Percentiles rank a stretch among this genome's conserved stretches.
Conservation (phyloP, 2,329 filamentous ascomycete species). For the Dryadomyces quercus-mongolicae region DNA sequence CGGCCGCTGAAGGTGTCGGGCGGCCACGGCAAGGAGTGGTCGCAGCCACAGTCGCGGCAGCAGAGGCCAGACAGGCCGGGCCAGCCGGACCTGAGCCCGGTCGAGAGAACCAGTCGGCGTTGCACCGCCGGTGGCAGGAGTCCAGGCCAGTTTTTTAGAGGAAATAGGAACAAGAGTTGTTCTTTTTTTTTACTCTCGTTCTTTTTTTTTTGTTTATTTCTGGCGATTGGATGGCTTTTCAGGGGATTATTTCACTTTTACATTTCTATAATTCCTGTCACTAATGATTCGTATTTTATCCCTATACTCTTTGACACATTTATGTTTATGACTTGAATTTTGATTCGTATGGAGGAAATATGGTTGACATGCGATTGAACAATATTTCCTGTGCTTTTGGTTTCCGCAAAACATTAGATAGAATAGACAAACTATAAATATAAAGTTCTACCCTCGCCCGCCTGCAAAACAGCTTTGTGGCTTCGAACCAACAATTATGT, state of each 20-base stretch:
- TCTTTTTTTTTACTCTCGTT: not conserved
- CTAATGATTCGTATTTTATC: not conserved
- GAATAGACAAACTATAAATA: not conserved
- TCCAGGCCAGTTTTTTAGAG: constrained; percentile 22
- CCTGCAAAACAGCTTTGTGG: not conserved
- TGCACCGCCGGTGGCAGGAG: constrained; percentile 27
- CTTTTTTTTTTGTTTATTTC: not conserved
- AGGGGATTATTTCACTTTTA: not conserved
- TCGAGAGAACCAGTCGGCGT: constrained; percentile 21
- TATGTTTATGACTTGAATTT: not conserved
- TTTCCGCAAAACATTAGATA: not conserved
- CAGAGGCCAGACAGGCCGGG: constrained; percentile 11
- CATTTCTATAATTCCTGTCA: not conserved
- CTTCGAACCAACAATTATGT: not conserved
- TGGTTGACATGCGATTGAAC: no score
- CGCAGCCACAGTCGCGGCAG: not conserved
- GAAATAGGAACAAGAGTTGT: not conserved
- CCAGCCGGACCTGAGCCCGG: constrained; percentile 22
- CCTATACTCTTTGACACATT: not conserved
- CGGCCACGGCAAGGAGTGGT: not conserved
- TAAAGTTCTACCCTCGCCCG: no score
- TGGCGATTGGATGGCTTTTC: no score
- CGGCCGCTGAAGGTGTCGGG: constrained; percentile 9
- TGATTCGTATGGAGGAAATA: no score
- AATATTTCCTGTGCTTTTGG: no score